Evolutionary conservation across 768 basidiomycete species (phyloP).

Genomic region (Royoungia palumana): DNA sequence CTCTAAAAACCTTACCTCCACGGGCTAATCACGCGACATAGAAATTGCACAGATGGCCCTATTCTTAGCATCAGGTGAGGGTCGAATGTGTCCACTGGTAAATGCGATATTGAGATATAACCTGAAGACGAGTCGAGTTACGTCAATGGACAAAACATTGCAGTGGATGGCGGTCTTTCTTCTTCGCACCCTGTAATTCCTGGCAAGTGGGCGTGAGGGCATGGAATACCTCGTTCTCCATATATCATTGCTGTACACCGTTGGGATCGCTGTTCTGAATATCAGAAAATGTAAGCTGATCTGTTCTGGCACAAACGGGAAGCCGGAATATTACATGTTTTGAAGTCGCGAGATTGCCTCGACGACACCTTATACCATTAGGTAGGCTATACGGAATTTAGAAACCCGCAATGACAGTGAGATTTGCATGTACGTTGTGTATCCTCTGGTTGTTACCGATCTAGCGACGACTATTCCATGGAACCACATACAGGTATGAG

Average conservation of each 20-base stretch:
- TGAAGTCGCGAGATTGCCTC: too few relatives aligned
- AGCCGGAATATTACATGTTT: too few relatives aligned
- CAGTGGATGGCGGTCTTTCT: slow-evolving; percentile 84
- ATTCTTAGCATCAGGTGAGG: slow-evolving; percentile 83
- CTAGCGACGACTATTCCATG: too few relatives aligned
- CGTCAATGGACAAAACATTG: slow-evolving; percentile 85
- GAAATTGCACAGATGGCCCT: slow-evolving; percentile 85
- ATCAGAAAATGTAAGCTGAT: too few relatives aligned
- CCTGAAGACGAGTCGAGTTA: slow-evolving; percentile 81
- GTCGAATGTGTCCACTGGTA: neutral
- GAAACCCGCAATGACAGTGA: too few relatives aligned
- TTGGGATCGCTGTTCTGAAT: neutral
- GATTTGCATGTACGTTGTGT: too few relatives aligned
- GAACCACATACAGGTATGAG: too few relatives aligned
- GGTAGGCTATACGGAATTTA: too few relatives aligned
- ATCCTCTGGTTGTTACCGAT: too few relatives aligned
- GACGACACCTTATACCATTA: too few relatives aligned
- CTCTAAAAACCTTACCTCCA: slow-evolving; percentile 12
- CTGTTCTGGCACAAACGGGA: too few relatives aligned
- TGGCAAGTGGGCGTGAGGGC: slow-evolving; percentile 58
- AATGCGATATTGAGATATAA: slow-evolving; percentile 5
- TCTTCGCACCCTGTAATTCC: slow-evolving; percentile 76
- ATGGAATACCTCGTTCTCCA: neutral
- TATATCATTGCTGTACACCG: neutral
- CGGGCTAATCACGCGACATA: slow-evolving; percentile 28